These are phyloP conservation scores for Leccinum insolens DNA, from an alignment of 1,284 basidiomycete species.

Conservation along the genomic window DNA sequence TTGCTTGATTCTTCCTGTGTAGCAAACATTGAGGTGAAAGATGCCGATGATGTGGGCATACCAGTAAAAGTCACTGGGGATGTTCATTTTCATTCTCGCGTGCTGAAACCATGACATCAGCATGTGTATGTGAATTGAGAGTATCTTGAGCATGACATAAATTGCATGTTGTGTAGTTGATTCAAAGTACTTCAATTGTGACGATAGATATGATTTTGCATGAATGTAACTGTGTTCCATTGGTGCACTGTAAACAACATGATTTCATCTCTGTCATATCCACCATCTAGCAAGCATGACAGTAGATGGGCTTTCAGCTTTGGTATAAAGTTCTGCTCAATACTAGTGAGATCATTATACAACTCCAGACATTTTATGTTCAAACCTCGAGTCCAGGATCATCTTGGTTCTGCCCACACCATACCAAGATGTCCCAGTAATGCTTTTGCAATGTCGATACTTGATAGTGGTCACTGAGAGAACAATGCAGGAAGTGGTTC, in stretches of 20 bases:
- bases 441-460: no score
- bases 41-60: no score
- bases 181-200: slow-evolving; percentile 18
- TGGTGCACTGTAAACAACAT: slow-evolving; percentile 28
- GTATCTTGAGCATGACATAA: neutral
- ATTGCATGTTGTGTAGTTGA: slow-evolving; percentile 24
- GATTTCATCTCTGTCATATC: slow-evolving; percentile 33
- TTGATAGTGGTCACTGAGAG: no score
- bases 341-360: no score
- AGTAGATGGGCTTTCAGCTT: slow-evolving; percentile 37
- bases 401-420: neutral
- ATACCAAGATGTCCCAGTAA: neutral
- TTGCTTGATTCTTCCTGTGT: no score
- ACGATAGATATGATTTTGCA: slow-evolving; percentile 20
- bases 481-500: no score
- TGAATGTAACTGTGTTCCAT: slow-evolving; percentile 18
- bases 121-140: slow-evolving; percentile 1
- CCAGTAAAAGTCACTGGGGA: slow-evolving; percentile 15
- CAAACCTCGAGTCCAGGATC: no score
- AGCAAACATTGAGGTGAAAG: no score
- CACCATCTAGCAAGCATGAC: slow-evolving; percentile 18
- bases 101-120: slow-evolving; percentile 16
- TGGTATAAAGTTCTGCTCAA: slow-evolving; percentile 22
- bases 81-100: slow-evolving; percentile 15
- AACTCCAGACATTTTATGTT: no score